Conservation (phyloP, 106 monocot genomes). For the Xerophyta viscosa region DNA sequence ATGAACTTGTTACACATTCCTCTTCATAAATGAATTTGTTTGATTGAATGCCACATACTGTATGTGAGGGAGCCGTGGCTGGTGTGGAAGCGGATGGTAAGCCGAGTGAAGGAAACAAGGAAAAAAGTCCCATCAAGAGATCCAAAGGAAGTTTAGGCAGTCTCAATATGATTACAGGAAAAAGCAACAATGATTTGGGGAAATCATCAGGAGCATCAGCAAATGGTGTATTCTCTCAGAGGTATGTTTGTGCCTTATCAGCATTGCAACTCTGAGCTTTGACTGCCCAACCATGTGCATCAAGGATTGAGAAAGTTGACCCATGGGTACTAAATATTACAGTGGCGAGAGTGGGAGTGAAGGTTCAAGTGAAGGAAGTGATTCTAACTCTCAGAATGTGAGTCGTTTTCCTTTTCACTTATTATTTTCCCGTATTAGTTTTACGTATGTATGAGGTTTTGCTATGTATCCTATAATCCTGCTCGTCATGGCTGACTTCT, state of each 20-base stretch:
- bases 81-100: slow-evolving; percentile 53
- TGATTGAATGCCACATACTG: slow-evolving; percentile 2
- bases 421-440: too few species aligned
- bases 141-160: slow-evolving; percentile 91
- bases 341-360: slow-evolving; percentile 91
- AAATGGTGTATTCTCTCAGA: slow-evolving; percentile 73
- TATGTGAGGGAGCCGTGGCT: slow-evolving; percentile 40
- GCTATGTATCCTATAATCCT: too few species aligned
- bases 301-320: neutral
- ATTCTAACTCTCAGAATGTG: slow-evolving; percentile 89
- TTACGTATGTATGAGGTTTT: too few species aligned
- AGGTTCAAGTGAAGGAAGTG: slow-evolving; percentile 93
- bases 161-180: slow-evolving; percentile 88
- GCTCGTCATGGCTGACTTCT: too few species aligned
- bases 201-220: slow-evolving; percentile 51
- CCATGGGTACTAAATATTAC: slow-evolving; percentile 3
- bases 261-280: too few species aligned
- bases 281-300: neutral
- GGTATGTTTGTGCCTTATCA: too few species aligned
- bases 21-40: neutral
- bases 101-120: slow-evolving; percentile 57
- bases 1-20: neutral
- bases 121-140: slow-evolving; percentile 66
- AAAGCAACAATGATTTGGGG: slow-evolving; percentile 52
- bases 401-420: slow-evolving; percentile 3